Evolutionary conservation across 2,329 filamentous ascomycete species (phyloP), one percentile per base, ranked within the genome.

Genomic region (Xylariaceae sp.): DNA sequence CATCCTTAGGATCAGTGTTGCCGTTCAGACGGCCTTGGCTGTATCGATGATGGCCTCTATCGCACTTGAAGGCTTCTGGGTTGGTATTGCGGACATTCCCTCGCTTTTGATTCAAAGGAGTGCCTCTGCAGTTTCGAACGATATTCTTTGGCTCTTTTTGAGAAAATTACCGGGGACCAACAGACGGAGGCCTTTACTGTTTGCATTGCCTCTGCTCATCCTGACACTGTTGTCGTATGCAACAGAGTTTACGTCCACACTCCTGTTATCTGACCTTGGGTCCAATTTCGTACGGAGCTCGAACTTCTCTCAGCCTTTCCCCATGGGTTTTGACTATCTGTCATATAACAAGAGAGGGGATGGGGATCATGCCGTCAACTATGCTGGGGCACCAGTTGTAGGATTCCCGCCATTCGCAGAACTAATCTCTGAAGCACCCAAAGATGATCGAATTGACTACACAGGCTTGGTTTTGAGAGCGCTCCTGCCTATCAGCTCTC

Each of bases 11-110:
- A 4, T 38, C 12, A 16, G 28, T 7, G n/a, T 26, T 3, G n/a
- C 18, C 11, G n/a, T 19, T 11, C 40, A 42, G 13, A 42, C 40
- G 11, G 40, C 40, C 13, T 19, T 42, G 13, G 40, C 28, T 13
- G 13, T 42, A 9, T 38, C 40, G 13, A 42, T 42, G 40, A 34
- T 42, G 13, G 40, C 40, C 4, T 42, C 40, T 3, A 37, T 42
- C 18, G 29, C 34, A 16, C 34, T 42, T 17, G 40, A 42, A 17
- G 28, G 29, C 9, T 38, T 34, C 19, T 22, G 4, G 32, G 34
- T 28, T 13, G 30, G 34, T 4, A 38, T 33, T 28, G 17, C 4
- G 15, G 40, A 42, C 12, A 38, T 42, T 19, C 40, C 40, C 3
- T 29, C 19, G 3, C 22, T 42, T 4, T 11, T 42, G 40, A 42